Percentiles rank a stretch among this genome's conserved stretches.
phyloP scores from a whole-genome alignment of 1,284 basidiomycete species.

The Exobasidium cylindrosporum region DNA sequence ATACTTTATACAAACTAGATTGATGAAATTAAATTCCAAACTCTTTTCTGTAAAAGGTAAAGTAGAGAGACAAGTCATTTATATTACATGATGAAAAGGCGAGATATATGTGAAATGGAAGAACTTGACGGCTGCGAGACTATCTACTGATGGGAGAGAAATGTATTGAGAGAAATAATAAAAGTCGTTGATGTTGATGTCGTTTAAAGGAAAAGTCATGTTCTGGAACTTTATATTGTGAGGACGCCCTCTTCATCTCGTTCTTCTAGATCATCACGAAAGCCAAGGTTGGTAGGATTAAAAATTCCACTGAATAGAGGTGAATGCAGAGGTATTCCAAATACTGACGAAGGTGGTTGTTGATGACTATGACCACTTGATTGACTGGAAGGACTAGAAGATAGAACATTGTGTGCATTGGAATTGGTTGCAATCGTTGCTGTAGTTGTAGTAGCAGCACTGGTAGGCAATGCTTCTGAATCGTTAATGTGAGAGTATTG shows the following conservation, averaged over 20 bases:
- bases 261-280: constrained; percentile 32
- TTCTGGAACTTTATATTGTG: neutral
- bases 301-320: constrained; percentile 46
- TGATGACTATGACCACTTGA: neutral
- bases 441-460: constrained; percentile 25
- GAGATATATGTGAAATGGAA: too few species aligned
- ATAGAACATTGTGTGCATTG: neutral
- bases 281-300: constrained; percentile 24
- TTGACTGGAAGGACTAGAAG: constrained; percentile 6
- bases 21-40: too few species aligned
- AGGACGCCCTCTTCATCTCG: constrained; percentile 7
- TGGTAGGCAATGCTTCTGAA: constrained; percentile 28
- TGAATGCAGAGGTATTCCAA: constrained; percentile 40
- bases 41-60: too few species aligned
- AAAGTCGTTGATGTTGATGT: too few species aligned
- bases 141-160: too few species aligned
- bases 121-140: too few species aligned
- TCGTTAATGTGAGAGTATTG: too few species aligned
- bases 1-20: too few species aligned
- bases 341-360: constrained; percentile 34
- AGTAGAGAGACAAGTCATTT: too few species aligned
- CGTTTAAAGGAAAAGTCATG: too few species aligned
- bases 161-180: too few species aligned
- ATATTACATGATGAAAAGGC: too few species aligned
- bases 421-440: constrained; percentile 20